Base-by-base conservation (phyloP, 2,329 filamentous ascomycete genomes). In the Penicillium sp. region DNA sequence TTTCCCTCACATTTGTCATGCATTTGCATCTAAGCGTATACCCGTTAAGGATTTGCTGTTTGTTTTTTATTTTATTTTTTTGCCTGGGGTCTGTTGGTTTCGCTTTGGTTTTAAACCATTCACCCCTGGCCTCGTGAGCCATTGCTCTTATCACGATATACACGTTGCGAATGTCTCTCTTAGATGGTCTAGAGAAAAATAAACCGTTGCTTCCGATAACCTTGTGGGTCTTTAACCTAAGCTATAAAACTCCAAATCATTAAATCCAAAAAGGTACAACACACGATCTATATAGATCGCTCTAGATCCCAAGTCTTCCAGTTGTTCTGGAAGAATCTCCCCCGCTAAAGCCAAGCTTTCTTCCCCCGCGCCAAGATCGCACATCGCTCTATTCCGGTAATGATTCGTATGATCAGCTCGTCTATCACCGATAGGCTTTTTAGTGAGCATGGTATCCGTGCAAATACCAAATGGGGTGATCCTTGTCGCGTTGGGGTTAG, bases 1-100 rank as follows among this genome's bases (percentile, higher is more conserved):
- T 45, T 31, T 45, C 43, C 21, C 25, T 51, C 15, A 17, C 15
- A 55, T 44, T 42, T 54, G 35, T 53, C 47, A 43, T 58, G 62
- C 63, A 65, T 57, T 58, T 65, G 61, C 63, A 61, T 64, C 62
- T 67, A 61, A 71, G 69, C 68, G 69, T 69, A 70, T 70, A 70
- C 67, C 68, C 67, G 62, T 66, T 58, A 59, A 57, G 55, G 55
- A 38, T 44, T 55, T 29, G 10, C 15, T 36, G 39, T 52, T 52
- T 53, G 27, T 53, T 62, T 59, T 51, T 27, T 23, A 59, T 58
- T 48, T 36, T 44, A 29, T 43, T 33, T 57, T 31, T 31, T 33
- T 33, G 31, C 45, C 49, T 36, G 13, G 36, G 55, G 48, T 51
- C 21, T 25, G 25, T 23, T 29, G 36, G 21, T 31, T 49, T 15